Conservation (phyloP, 2,329 filamentous ascomycete genomes). For the Pseudophaeomoniella oleicola region DNA sequence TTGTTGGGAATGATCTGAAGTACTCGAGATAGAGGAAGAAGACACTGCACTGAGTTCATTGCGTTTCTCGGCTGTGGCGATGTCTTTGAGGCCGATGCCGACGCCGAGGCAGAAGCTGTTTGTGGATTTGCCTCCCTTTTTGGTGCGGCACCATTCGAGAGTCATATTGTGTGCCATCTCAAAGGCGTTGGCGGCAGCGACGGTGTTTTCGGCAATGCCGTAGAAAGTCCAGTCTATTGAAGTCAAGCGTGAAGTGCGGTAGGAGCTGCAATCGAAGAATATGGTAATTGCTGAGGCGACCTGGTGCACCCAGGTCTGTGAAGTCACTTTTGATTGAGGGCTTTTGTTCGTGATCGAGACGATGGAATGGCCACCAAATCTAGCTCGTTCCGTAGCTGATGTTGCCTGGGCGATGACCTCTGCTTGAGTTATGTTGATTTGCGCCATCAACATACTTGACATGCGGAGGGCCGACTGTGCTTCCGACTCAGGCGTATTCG, state of each 20-base stretch:
- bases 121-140: constrained; percentile 8
- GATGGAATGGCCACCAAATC: constrained; percentile 2
- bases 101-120: constrained; percentile 13
- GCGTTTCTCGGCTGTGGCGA: constrained; percentile 9
- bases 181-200: constrained; percentile 11
- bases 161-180: constrained; percentile 13
- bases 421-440: constrained; percentile 7
- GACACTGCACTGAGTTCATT: constrained; percentile 2
- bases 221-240: constrained; percentile 11
- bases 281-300: constrained; percentile 3
- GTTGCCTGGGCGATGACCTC: constrained; percentile 5
- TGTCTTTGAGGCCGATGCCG: constrained; percentile 8
- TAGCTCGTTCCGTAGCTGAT: constrained; percentile 1
- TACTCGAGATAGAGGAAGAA: not conserved
- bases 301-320: no score
- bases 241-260: not conserved
- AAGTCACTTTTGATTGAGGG: constrained; percentile 1
- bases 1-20: not conserved
- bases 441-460: constrained; percentile 3
- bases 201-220: constrained; percentile 13
- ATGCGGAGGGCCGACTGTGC: constrained; percentile 10
- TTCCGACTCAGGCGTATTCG: constrained; percentile 10
- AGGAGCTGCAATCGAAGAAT: constrained; percentile 8
- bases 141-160: constrained; percentile 10
- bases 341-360: constrained; percentile 5